phyloP scores from a whole-genome alignment of 108 stramenopile genomes.

The Stephanodiscus minutulus region DNA sequence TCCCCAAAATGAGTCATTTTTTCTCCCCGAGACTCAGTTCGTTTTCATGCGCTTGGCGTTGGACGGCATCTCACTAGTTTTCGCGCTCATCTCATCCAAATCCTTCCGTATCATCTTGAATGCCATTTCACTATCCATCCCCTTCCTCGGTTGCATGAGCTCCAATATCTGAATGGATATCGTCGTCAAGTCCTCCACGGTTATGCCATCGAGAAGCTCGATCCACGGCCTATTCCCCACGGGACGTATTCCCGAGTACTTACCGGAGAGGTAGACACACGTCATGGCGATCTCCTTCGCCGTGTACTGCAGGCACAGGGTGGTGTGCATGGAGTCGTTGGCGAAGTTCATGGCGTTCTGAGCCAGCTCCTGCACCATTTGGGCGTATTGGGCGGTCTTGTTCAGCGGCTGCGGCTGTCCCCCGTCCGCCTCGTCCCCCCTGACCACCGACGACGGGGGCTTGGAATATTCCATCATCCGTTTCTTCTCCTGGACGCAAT shows the following conservation, averaged over 20 bases:
- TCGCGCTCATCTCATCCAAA: slow-evolving; percentile 32
- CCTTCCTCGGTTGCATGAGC: slow-evolving; percentile 33
- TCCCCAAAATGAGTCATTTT: no score
- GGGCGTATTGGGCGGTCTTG: slow-evolving; percentile 30
- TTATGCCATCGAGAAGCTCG: slow-evolving; percentile 52
- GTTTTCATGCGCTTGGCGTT: slow-evolving; percentile 33
- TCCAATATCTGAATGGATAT: slow-evolving; percentile 41
- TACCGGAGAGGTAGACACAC: slow-evolving; percentile 71
- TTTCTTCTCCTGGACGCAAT: slow-evolving; percentile 60
- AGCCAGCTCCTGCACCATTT: slow-evolving; percentile 70
- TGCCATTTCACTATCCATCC: slow-evolving; percentile 23
- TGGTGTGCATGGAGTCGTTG: slow-evolving; percentile 85
- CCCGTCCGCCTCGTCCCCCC: background rate
- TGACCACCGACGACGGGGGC: slow-evolving; percentile 10
- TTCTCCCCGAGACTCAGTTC: background rate
- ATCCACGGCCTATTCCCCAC: slow-evolving; percentile 56
- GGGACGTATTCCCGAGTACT: slow-evolving; percentile 60
- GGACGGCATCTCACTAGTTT: background rate
- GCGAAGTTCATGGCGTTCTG: slow-evolving; percentile 88
- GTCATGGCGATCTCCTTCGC: slow-evolving; percentile 70
- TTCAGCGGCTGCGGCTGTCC: slow-evolving; percentile 2
- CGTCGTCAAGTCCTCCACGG: slow-evolving; percentile 24
- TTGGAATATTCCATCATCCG: slow-evolving; percentile 58
- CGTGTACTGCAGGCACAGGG: slow-evolving; percentile 74
- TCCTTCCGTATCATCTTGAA: slow-evolving; percentile 37